Evolutionary conservation across 2,329 filamentous ascomycete species (phyloP), one percentile per base, ranked within the genome.

Genomic region (Aquanectria penicillioides): DNA sequence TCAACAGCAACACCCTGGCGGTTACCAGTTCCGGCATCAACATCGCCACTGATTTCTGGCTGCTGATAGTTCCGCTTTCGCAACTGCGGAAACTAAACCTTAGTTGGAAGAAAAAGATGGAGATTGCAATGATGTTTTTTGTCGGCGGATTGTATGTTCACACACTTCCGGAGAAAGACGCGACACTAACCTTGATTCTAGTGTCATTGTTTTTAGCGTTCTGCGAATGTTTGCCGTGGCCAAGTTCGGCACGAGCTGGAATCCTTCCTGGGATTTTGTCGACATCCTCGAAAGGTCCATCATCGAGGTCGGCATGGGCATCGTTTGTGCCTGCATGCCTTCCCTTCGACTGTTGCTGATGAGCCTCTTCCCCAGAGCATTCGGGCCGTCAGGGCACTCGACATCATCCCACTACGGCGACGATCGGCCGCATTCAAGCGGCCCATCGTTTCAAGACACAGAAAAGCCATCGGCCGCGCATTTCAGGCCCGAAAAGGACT

Each of bases 1-100:
- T 82, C 18, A 74, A 83, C 53, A 71, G 82, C 59, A 84, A 83
- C 57, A 72, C 73, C 2, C 74, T 86, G 3, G 78, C 73, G 0
- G 86, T 82, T 80, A 75, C 80, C 28, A 81, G 83, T 28, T 84
- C 84, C 0, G 77, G 68, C n/a, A 77, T 84, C 49, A 83, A 81
- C 57, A 86, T 88, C 37, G 70, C 71, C 0, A 72, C 84, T 18
- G 85, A 87, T 57, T 10, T 83, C 2, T 81, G 80, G 76, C 81
- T 86, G 65, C 74, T 87, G 15, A 76, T 71, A 0, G 72, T 87
- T 4, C 84, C 85, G 0, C 65, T 85, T 5, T 77, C 75, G 18
- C 77, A 82, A 47, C 64, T 86, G 3, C 67, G 71, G 20, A 54
- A 69, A 0, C 72, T 85, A 4, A 75, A 78, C 3, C 57, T 84